A percentile compares a stretch with the other conserved stretches of the same genome.
phyloP scores from a whole-genome alignment of 225 moss, liverwort and hornwort species.

The Straminergon stramineum region DNA sequence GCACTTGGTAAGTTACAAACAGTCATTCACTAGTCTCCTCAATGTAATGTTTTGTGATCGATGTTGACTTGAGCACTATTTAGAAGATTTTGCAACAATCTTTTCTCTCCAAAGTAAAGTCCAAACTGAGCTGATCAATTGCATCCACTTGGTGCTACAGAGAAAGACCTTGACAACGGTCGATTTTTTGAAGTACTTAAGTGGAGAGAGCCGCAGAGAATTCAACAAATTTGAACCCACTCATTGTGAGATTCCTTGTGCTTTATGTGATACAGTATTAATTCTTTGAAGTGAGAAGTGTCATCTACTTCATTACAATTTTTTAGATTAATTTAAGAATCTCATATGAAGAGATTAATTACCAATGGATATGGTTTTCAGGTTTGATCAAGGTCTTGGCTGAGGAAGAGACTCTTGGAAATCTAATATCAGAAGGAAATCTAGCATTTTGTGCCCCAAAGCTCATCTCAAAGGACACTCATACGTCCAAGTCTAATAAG shows the following conservation, averaged over 20 bases:
- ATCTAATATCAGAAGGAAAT: background rate
- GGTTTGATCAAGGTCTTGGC: background rate
- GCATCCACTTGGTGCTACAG: background rate
- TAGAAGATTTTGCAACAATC: background rate
- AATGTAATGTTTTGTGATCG: too few species aligned
- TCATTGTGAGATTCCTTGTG: background rate
- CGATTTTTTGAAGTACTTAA: background rate
- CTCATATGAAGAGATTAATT: background rate
- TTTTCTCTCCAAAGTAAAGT: background rate
- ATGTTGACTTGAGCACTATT: background rate
- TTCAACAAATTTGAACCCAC: background rate
- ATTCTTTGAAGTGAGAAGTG: background rate
- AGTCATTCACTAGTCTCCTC: background rate
- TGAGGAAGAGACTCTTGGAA: background rate
- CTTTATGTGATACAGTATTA: background rate
- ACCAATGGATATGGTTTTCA: background rate
- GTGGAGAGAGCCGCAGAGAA: background rate
- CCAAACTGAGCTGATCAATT: background rate
- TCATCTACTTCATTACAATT: background rate
- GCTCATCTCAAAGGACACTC: too few species aligned
- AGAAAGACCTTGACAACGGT: background rate
- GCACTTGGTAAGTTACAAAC: background rate
- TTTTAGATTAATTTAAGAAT: background rate
- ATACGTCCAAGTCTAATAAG: too few species aligned
- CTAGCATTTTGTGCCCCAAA: background rate